Evolutionary conservation across 495 filamentous ascomycete species (phyloP), one percentile per base, ranked within the genome.

Genomic region (Penicillium odoratum): DNA sequence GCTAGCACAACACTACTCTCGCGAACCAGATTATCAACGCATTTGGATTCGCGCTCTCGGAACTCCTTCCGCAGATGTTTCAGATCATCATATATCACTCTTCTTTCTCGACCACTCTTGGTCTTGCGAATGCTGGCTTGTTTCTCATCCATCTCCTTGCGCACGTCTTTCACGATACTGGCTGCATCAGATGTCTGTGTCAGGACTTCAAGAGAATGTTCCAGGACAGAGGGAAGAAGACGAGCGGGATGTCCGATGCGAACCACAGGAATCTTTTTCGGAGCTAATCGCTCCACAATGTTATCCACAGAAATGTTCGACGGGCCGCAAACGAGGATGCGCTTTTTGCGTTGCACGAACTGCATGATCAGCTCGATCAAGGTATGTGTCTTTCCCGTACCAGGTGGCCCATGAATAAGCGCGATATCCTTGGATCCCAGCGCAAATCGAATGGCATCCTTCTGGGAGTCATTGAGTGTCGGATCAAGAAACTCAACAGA

Each of bases 231-330:
- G 0, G 94, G 93, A 1, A 98, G 83, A 4, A 98, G 79, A 18
- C 94, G 86, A 2, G 94, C 95, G 3, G 95, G 94, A 72, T 98
- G 94, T 0, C 94, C 94, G 0, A 98, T 83, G 0, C 94, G 88
- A 55, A 98, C 82, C 53, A 97, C 89, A 0, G 93, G 90, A 2
- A 98, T 80, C 60, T 89, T 89, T 58, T 90, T 88, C 0, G 89
- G 86, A 0, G 92, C 81, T 0, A 98, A 82, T 9, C 95, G 84
- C 73, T 98, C 93, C n/a, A 97, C 92, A 57, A 99, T 97, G 66
- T 99, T 99, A 77, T 99, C 94, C 2, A 98, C 94, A 0, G 90
- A 93, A 50, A 99, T 91, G 68, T 99, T 99, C 9, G 90, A 95
- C 0, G 94, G 94, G 0, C 94, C 94, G 67, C 94, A 99, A 18